phyloP scores from a whole-genome alignment of 176 grass and related monocot genomes.

The Hsuehochloa calcarea region DNA sequence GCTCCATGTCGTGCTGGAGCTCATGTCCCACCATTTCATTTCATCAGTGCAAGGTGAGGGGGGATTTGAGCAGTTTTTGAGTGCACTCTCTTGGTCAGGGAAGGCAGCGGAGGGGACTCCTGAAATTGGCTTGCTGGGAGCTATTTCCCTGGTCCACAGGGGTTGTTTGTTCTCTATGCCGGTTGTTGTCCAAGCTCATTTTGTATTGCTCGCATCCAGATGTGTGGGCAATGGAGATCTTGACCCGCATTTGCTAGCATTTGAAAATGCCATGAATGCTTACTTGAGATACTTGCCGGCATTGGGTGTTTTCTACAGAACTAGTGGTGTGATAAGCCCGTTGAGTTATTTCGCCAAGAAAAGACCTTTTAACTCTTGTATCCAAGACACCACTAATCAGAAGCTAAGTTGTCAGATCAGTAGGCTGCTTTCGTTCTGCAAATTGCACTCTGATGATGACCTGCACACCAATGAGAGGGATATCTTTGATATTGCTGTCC shows the following conservation, averaged over 20 bases:
- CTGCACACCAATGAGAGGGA: constrained; percentile 11
- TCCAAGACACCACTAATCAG: constrained; percentile 13
- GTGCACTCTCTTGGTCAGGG: constrained; percentile 20
- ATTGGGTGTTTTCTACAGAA: constrained; percentile 22
- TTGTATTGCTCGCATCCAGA: constrained; percentile 38
- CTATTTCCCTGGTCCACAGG: not conserved
- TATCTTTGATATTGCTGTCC: not conserved
- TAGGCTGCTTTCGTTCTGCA: constrained; percentile 41
- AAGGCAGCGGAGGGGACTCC: not conserved
- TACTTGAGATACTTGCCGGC: constrained; percentile 31
- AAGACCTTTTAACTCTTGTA: not conserved
- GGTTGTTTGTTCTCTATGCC: not conserved
- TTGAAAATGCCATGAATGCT: constrained; percentile 21
- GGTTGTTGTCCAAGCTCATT: constrained; percentile 19
- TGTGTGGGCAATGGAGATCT: constrained; percentile 11
- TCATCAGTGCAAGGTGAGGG: constrained; percentile 27
- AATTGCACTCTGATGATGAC: constrained; percentile 14
- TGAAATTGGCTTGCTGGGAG: constrained; percentile 26
- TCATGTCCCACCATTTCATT: constrained; percentile 37
- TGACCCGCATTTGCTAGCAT: not conserved
- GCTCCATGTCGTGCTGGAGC: not conserved
- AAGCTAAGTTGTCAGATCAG: constrained; percentile 33
- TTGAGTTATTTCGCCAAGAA: not conserved
- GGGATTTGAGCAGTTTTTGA: constrained; percentile 4
- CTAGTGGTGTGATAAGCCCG: not conserved